Percentiles rank a stretch among this genome's conserved stretches.
Evolutionary conservation across 495 filamentous ascomycete genomes (phyloP).

Genomic region (Aspergillus incahuasiensis): DNA sequence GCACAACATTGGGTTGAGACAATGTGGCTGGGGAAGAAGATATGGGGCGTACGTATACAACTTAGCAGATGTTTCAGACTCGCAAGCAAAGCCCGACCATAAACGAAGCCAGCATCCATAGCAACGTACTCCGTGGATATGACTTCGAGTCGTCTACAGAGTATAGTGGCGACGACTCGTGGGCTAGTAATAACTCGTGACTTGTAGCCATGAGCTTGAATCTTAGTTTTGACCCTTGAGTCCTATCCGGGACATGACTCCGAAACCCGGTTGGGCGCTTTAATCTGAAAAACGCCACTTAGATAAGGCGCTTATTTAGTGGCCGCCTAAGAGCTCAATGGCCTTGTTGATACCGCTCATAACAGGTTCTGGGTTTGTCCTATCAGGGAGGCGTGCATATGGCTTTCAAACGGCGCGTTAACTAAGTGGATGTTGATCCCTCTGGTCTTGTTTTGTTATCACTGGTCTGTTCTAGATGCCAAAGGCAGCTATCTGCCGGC

Average conservation of each 20-base stretch:
- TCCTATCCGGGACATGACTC: not conserved
- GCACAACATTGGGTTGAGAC: not conserved
- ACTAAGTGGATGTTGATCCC: not conserved
- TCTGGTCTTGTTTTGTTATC: not conserved
- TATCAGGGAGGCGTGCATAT: not conserved
- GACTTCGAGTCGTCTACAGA: too few relatives aligned
- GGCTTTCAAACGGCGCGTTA: not conserved
- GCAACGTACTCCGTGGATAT: too few relatives aligned
- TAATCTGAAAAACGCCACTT: not conserved
- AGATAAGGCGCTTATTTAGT: not conserved
- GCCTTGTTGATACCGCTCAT: not conserved
- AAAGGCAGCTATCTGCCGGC: not conserved
- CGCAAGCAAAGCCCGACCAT: too few relatives aligned
- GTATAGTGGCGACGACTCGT: too few relatives aligned
- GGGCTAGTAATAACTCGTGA: too few relatives aligned
- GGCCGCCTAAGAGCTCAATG: not conserved
- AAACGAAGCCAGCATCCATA: too few relatives aligned
- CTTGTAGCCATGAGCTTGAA: too few relatives aligned
- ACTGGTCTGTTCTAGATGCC: too few relatives aligned
- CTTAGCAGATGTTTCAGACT: not conserved
- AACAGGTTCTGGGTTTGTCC: not conserved
- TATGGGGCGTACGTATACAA: not conserved
- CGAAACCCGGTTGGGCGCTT: not conserved
- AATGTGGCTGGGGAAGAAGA: not conserved
- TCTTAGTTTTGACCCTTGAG: not conserved